These are phyloP conservation scores for Diaporthe caulivora DNA, from an alignment of 2,329 filamentous ascomycete genomes.

Conservation along the genomic window DNA sequence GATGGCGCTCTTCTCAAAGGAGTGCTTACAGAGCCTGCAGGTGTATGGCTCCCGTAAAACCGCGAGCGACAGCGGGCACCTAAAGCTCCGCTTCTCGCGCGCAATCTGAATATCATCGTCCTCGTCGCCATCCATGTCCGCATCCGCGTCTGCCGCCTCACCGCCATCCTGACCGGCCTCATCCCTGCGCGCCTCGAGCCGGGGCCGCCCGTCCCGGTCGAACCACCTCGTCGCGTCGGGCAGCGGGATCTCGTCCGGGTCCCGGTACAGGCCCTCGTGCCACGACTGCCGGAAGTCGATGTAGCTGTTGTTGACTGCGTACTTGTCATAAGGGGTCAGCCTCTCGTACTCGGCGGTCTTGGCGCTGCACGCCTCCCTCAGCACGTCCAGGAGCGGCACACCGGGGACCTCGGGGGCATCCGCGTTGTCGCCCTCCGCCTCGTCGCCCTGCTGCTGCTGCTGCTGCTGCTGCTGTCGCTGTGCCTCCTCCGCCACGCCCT, in stretches of 20 bases:
- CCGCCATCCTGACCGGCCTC: constrained; percentile 31
- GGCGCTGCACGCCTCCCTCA: constrained; percentile 49
- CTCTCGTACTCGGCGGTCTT: constrained; percentile 58
- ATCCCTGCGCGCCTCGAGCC: constrained; percentile 30
- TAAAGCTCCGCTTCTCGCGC: constrained; percentile 72
- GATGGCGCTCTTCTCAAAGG: constrained; percentile 77
- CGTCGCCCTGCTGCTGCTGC: constrained; percentile 42
- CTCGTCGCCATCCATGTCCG: constrained; percentile 58
- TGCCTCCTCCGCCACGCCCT: constrained; percentile 44
- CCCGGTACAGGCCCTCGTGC: constrained; percentile 65
- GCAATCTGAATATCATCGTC: constrained; percentile 79
- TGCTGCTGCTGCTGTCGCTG: constrained; percentile 41
- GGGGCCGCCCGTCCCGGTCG: constrained; percentile 56
- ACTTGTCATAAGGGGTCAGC: constrained; percentile 59
- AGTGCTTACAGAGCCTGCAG: constrained; percentile 76
- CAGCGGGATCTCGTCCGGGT: constrained; percentile 61
- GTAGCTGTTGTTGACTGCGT: constrained; percentile 70
- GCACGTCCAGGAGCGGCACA: constrained; percentile 45
- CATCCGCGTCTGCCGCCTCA: constrained; percentile 43
- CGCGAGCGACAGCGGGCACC: constrained; percentile 76
- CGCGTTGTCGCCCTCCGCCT: constrained; percentile 41
- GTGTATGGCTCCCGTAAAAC: constrained; percentile 76
- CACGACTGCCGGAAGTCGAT: constrained; percentile 69
- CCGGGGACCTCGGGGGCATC: constrained; percentile 34
- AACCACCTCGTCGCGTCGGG: constrained; percentile 70